Conservation (phyloP, 1,139 yeast genomes). For the Hyphopichia burtonii region DNA sequence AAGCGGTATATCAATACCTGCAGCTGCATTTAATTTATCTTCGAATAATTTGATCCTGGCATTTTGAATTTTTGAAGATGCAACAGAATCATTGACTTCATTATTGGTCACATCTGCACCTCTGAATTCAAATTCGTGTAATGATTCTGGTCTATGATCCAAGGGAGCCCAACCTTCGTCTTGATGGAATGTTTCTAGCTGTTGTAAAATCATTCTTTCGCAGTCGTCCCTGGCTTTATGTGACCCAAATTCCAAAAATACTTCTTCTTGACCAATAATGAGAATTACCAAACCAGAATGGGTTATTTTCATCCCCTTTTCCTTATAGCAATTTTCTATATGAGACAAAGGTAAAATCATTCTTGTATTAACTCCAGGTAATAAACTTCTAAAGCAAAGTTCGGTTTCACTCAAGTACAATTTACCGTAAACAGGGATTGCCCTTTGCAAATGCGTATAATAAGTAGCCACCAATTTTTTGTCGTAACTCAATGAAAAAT, state of each 20-base stretch:
- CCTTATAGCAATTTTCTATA: constrained; percentile 65
- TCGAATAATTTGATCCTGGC: constrained; percentile 65
- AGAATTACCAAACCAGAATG: constrained; percentile 69
- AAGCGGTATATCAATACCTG: constrained; percentile 66
- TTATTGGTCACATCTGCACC: not conserved
- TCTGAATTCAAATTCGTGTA: constrained; percentile 15
- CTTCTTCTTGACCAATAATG: constrained; percentile 72
- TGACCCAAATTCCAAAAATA: constrained; percentile 72
- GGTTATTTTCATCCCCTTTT: constrained; percentile 47
- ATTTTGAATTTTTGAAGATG: constrained; percentile 24
- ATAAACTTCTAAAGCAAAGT: constrained; percentile 73
- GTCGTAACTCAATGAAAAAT: constrained; percentile 60
- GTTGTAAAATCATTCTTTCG: constrained; percentile 50
- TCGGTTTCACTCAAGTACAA: constrained; percentile 65
- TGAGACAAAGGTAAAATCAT: constrained; percentile 83
- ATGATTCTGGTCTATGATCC: constrained; percentile 26
- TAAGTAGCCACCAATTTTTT: constrained; percentile 65
- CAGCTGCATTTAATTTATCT: constrained; percentile 54
- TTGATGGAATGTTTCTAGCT: constrained; percentile 42
- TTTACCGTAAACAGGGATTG: constrained; percentile 81
- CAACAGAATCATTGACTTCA: not conserved
- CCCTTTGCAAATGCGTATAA: constrained; percentile 66
- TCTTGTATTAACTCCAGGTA: constrained; percentile 75
- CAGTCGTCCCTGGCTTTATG: constrained; percentile 74
- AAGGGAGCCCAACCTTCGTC: constrained; percentile 25